Evolutionary conservation across 2,329 filamentous ascomycete species (phyloP).

Genomic region (Fusarium miscanthi): DNA sequence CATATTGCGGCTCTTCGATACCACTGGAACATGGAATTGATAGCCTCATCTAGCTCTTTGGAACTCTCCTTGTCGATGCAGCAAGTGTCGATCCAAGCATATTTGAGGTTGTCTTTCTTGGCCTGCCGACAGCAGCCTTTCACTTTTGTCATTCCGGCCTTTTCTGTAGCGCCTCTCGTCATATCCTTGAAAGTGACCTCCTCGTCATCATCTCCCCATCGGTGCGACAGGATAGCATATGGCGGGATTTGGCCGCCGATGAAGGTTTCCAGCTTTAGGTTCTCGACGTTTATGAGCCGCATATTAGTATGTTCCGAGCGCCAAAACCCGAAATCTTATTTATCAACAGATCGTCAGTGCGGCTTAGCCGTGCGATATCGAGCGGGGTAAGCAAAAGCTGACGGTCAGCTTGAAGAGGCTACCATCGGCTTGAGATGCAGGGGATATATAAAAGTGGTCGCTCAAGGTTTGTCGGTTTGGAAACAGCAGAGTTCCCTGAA

Average conservation of each 20-base stretch:
- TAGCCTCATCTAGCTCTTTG: conserved; percentile 3
- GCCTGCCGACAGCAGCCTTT: not conserved
- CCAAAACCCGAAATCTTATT: not conserved
- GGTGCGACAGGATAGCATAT: conserved; percentile 7
- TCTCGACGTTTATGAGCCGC: conserved; percentile 1
- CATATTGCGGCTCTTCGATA: not conserved
- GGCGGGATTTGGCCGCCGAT: not conserved
- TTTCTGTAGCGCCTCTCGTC: rapidly evolving
- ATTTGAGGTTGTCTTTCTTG: not conserved
- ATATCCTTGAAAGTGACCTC: conserved; percentile 1
- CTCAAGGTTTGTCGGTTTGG: not conserved
- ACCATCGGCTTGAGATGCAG: not conserved
- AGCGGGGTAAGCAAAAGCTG: not conserved
- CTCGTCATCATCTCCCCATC: not conserved
- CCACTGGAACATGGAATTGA: conserved; percentile 15
- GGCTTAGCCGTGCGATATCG: not conserved
- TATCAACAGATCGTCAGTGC: not conserved
- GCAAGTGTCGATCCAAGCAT: conserved; percentile 11
- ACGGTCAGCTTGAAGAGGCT: not conserved
- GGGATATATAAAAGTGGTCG: not conserved
- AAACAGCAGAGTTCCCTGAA: rapidly evolving
- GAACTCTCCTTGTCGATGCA: conserved; percentile 14
- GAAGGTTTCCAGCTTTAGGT: not conserved
- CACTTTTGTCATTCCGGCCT: not conserved
- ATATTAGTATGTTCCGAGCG: not conserved